These are phyloP conservation scores for Colletotrichum horii DNA, from an alignment of 2,329 filamentous ascomycete genomes.

Conservation along the genomic window DNA sequence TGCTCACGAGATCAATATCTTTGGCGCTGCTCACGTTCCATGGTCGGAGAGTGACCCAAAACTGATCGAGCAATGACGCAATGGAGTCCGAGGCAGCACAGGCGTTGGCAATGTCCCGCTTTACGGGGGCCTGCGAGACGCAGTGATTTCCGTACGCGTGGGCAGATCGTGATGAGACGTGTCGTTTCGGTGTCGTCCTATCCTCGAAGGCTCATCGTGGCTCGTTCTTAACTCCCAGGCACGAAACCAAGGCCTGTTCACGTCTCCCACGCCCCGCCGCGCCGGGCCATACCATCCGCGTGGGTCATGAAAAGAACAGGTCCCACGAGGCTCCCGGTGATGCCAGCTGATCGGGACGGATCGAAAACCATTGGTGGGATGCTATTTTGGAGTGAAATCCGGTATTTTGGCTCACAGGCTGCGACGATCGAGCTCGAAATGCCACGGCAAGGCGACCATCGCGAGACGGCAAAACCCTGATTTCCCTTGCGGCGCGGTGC, in stretches of 20 bases:
- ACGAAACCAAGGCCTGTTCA: not conserved
- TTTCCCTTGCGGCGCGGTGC: conserved; percentile 10
- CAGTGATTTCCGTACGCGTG: not conserved
- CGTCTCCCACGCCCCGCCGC: not conserved
- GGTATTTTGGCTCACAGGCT: not conserved
- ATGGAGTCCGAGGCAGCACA: not conserved
- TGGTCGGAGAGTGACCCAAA: not conserved
- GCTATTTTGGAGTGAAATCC: conserved; percentile 3
- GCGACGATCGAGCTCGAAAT: not conserved
- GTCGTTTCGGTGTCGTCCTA: conserved; percentile 2
- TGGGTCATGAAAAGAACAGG: conserved; percentile 3
- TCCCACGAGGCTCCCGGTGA: conserved; percentile 10
- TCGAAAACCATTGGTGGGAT: conserved; percentile 1
- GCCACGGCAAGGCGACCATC: not conserved
- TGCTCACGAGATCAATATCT: conserved; percentile 8
- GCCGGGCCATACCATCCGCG: conserved; percentile 7
- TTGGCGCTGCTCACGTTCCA: not conserved
- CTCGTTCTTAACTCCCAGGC: not conserved
- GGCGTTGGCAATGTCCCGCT: not conserved
- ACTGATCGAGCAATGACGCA: conserved; percentile 2
- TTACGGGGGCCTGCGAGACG: not conserved
- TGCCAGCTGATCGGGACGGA: conserved; percentile 8
- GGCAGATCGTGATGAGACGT: not conserved
- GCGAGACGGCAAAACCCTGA: conserved; percentile 10
- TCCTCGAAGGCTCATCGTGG: not conserved